Evolutionary conservation across 1,284 basidiomycete genomes (phyloP), one percentile per base, ranked within the genome.

Genomic region (Cryptococcus jaspeensis): DNA sequence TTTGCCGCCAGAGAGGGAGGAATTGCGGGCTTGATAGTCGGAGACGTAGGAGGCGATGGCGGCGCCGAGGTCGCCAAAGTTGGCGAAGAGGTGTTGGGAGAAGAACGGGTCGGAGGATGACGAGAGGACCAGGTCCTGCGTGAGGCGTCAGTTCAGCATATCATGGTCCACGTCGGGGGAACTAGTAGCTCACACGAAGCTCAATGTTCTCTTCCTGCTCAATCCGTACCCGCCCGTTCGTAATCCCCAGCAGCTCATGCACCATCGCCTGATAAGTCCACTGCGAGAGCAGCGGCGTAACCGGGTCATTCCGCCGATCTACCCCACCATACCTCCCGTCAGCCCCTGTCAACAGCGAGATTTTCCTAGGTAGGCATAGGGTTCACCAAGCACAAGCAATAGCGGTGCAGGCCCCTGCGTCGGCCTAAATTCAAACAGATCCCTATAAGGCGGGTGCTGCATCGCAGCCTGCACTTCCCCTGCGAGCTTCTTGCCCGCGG

Each of bases 231-330:
- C 96, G 84, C 16, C 94, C 95, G 72, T 98, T 98, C 64, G 89
- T 87, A 58, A 99, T 96, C 0, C 91, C 90, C 11, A 99, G 79
- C 12, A 97, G 81, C 74, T 99, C 96, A 70, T 99, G 96, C 0
- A 98, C 95, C 95, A 99, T 98, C 1, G 96, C 96, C 76, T 99
- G 95, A 78, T 99, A 99, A 13, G 96, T 99, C 96, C 96, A 99
- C 76, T 97, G 96, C 1, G 91, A 90, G 28, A 99, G 82, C n/a
- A 99, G 79, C 3, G 96, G 96, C 0, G 96, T 99, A 15, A 99
- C 92, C 2, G 96, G 96, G 73, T 99, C 96, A 76, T 97, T 97
- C 61, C 95, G 82, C 55, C 96, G 84, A 79, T 99, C 96, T 75
- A 43, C 12, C 3, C 1, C 37, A 5, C 11, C 22, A 20, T 11